Evolutionary conservation across 148 eudicot genomes (phyloP), one percentile per base, ranked within the genome.

Genomic region (Cornus controversa): DNA sequence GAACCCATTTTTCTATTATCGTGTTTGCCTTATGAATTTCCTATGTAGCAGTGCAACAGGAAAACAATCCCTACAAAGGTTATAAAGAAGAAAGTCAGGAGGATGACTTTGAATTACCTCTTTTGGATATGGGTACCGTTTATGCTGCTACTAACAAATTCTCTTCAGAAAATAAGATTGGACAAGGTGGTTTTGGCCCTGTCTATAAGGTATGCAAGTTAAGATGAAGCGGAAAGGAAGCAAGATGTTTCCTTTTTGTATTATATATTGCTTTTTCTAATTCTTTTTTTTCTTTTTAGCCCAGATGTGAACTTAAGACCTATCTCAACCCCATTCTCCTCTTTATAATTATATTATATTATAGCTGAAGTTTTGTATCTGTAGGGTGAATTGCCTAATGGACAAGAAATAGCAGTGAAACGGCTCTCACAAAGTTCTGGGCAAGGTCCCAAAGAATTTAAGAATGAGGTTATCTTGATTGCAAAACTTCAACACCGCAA

Each of bases 91-190:
- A 27, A 68, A 68, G 37, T 45, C 78, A 80, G 29, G 78, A 68
- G 8, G 83, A 80, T 22, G 66, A 77, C 69, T 60, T 26, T 24
- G 81, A 84, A 28, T 69, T 84, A 69, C 79, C 71, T 50, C 62
- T 63, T 10, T 84, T 73, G 53, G 72, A 84, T 36, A 29, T 77
- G 13, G 74, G 15, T 40, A 29, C 72, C 45, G 63, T 80, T 50
- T 58, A 69, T 10, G 69, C 45, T 58, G 89, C 89, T 28, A 86
- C 89, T 16, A 54, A 76, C 73, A 72, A 83, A 63, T 86, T 86
- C 58, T 47, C 72, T 15, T 10, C 15, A 7, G 71, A 16, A 3
- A 81, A 81, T 27, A 76, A 76, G 58, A 37, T 81, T 36, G 84
- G 84, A 34, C 69, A 65, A 50, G 84, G 84, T 16, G 84, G 80